A percentile compares a stretch with the other conserved stretches of the same genome.
phyloP scores from a whole-genome alignment of 2,329 filamentous ascomycete genomes.

The Apiospora rasikravindrae region DNA sequence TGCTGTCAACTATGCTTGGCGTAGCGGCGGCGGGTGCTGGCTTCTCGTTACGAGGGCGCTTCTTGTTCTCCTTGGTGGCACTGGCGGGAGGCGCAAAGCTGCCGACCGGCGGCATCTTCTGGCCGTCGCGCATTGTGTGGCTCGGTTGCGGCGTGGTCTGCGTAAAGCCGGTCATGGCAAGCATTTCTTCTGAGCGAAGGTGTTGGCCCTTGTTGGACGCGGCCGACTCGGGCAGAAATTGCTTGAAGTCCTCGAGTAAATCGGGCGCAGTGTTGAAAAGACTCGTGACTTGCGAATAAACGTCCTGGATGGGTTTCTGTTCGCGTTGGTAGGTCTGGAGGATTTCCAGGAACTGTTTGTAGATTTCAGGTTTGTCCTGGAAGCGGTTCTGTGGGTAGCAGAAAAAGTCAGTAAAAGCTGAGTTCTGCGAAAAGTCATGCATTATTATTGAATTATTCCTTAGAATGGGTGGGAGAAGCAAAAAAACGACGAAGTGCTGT shows the following conservation, averaged over 20 bases:
- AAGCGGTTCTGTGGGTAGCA: constrained; percentile 80
- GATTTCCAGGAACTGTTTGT: constrained; percentile 98
- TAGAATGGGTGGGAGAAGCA: background rate
- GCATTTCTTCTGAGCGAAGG: constrained; percentile 70
- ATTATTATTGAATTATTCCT: constrained; percentile 12
- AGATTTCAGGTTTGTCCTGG: constrained; percentile 94
- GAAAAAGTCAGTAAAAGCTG: constrained; percentile 18
- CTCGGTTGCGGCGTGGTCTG: constrained; percentile 60
- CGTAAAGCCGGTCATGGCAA: constrained; percentile 53
- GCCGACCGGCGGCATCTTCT: constrained; percentile 91
- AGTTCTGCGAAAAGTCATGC: constrained; percentile 16
- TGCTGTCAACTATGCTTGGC: constrained; percentile 47
- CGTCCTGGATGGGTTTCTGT: constrained; percentile 97
- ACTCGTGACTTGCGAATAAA: constrained; percentile 94
- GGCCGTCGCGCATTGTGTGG: constrained; percentile 56
- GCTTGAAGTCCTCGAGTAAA: constrained; percentile 96
- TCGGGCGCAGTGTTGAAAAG: constrained; percentile 94
- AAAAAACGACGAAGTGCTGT: background rate
- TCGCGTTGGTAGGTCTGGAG: constrained; percentile 97
- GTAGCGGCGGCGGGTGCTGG: constrained; percentile 51
- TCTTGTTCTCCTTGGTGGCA: constrained; percentile 88
- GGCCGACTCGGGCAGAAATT: constrained; percentile 91
- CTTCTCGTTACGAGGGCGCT: constrained; percentile 72
- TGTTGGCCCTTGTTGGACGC: constrained; percentile 53
- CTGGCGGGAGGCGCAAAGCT: constrained; percentile 87